Percentiles rank a stretch among this genome's conserved stretches.
phyloP scores from a whole-genome alignment of 75 land plant species.

The Larix kaempferi region DNA sequence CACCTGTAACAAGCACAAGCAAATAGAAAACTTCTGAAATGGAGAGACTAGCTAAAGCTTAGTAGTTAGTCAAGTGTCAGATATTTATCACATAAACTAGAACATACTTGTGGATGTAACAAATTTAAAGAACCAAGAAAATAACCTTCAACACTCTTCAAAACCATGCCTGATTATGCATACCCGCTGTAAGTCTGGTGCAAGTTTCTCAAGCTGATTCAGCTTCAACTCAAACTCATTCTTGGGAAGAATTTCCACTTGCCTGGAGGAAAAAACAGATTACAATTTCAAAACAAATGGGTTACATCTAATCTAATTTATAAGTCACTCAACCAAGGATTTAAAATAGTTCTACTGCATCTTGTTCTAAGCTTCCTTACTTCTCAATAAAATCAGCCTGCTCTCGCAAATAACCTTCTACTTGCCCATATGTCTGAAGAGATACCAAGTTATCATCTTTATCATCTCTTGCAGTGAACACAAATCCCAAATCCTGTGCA shows the following conservation, averaged over 20 bases:
- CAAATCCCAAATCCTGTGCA: conserved; percentile 18
- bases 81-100: conserved; percentile 6
- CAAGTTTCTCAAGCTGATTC: conserved; percentile 59
- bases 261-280: conserved; percentile 28
- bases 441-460: conserved; percentile 22
- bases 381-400: conserved; percentile 78
- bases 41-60: too few relatives aligned
- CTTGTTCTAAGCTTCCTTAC: conserved; percentile 22
- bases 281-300: neutral
- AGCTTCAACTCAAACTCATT: conserved; percentile 52
- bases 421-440: conserved; percentile 74
- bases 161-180: conserved; percentile 7
- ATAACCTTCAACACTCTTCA: neutral
- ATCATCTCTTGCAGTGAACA: conserved; percentile 12
- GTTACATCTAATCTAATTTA: neutral
- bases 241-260: conserved; percentile 34
- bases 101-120: neutral
- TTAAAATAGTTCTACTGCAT: conserved; percentile 6
- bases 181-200: conserved; percentile 71
- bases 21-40: too few relatives aligned
- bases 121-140: neutral
- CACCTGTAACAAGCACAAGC: conserved; percentile 30
- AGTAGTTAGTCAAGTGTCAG: neutral
- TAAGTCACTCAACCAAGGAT: neutral
- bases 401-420: conserved; percentile 64